Conservation (phyloP, 1,284 basidiomycete genomes). For the Coriolopsis trogii region DNA sequence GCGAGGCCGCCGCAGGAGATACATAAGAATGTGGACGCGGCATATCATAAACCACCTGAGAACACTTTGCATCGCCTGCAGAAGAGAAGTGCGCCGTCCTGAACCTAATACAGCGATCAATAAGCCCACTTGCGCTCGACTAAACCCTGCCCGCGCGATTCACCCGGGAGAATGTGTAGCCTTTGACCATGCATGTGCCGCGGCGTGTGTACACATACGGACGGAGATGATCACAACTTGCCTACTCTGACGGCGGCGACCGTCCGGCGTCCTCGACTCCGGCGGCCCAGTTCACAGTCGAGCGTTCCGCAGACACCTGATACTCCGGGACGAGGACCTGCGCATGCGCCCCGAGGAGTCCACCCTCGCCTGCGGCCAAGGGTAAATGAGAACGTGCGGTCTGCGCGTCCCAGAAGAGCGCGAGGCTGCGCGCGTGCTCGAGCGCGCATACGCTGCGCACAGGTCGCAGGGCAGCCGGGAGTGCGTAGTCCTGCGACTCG, state of each 20-base stretch:
- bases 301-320: constrained; percentile 51
- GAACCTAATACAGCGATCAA: neutral
- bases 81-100: constrained; percentile 9
- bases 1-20: constrained; percentile 8
- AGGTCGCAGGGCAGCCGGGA: constrained; percentile 22
- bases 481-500: too few relatives aligned
- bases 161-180: neutral
- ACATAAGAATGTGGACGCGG: constrained; percentile 6
- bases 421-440: constrained; percentile 34
- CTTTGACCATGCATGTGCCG: constrained; percentile 19
- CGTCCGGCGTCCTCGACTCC: constrained; percentile 18
- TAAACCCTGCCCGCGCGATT: neutral
- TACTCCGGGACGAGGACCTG: constrained; percentile 33
- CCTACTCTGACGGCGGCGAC: constrained; percentile 11
- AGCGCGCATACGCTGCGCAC: constrained; percentile 31
- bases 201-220: constrained; percentile 15
- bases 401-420: constrained; percentile 43
- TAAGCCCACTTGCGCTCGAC: neutral
- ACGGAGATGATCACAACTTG: constrained; percentile 16
- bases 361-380: constrained; percentile 23
- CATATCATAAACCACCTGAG: constrained; percentile 21
- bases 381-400: constrained; percentile 36
- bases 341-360: constrained; percentile 22
- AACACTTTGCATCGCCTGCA: constrained; percentile 16
- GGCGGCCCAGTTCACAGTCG: constrained; percentile 44